Evolutionary conservation across 2,329 filamentous ascomycete species (phyloP).

Genomic region (Colletotrichum musae): DNA sequence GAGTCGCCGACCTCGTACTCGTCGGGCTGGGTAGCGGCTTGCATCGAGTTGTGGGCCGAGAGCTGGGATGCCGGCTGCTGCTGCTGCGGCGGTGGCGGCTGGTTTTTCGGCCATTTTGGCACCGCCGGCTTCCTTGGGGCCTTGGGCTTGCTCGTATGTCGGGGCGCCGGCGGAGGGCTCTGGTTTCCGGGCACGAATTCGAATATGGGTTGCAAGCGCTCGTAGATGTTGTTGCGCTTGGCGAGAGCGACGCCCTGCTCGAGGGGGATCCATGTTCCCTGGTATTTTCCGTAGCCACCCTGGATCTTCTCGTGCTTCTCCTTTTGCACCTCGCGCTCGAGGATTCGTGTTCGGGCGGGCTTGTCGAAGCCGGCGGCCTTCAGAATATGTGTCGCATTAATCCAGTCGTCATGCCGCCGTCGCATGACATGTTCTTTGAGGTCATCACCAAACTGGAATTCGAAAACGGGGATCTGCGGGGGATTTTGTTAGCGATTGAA

Average conservation of each 20-base stretch:
- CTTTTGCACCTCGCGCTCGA: slow-evolving; percentile 97
- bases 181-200: slow-evolving; percentile 87
- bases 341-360: slow-evolving; percentile 91
- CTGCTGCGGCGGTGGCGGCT: slow-evolving; percentile 30
- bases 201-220: slow-evolving; percentile 89
- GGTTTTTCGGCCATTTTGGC: slow-evolving; percentile 68
- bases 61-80: slow-evolving; percentile 23
- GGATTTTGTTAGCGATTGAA: slow-evolving; percentile 9
- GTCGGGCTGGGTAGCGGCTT: slow-evolving; percentile 58
- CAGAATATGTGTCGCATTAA: slow-evolving; percentile 99
- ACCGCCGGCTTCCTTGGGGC: slow-evolving; percentile 77
- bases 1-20: slow-evolving; percentile 75
- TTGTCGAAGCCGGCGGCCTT: slow-evolving; percentile 99
- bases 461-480: slow-evolving; percentile 89
- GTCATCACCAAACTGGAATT: slow-evolving; percentile 88
- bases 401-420: slow-evolving; percentile 92
- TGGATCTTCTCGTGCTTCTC: slow-evolving; percentile 98
- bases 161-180: slow-evolving; percentile 93
- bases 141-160: slow-evolving; percentile 91
- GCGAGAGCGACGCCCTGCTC: slow-evolving; percentile 85
- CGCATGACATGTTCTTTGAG: slow-evolving; percentile 94
- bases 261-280: slow-evolving; percentile 98
- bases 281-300: slow-evolving; percentile 98
- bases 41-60: slow-evolving; percentile 46
- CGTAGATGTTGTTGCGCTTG: slow-evolving; percentile 87